Evolutionary conservation across 441 rosid genomes (phyloP), one percentile per base, ranked within the genome.

Genomic region (Euphorbia corollata): DNA sequence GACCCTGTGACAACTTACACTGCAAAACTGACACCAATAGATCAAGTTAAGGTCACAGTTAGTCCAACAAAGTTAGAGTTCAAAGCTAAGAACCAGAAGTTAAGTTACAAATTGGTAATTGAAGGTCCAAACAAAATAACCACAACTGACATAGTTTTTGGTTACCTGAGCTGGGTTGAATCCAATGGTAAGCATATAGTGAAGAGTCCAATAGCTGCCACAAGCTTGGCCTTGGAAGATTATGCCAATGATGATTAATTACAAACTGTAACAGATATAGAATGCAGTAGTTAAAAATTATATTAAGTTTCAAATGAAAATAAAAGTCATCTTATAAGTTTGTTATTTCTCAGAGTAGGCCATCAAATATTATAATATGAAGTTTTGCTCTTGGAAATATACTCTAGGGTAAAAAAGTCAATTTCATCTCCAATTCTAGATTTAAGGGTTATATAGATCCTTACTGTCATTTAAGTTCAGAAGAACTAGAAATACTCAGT

Each of bases 161-260:
- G 75, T 12, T 61, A 69, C 8, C 32, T 72, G 10, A 51, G n/a
- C 19, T 72, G 75, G 75, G 59, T 51, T 30, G 59, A 72, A 13
- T 22, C 54, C 7, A 45, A 62, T 8, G 64, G 68, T 15, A 36
- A 27, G 8, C 63, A 61, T 27, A 67, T 43, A 4, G 71, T 62
- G 7, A 73, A 38, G 61, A 67, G 64, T 24, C 71, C 68, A 4
- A 27, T 73, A 5, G 61, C 27, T 0, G 57, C 66, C 47, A 53
- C 36, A 53, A 8, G 61, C 61, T 50, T 34, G 22, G 20, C 9
- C 39, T 59, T 16, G 59, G 43, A 64, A 64, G 36, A 32, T 34
- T 64, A 50, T 32, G 45, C 36, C 9, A 22, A 30, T 2, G 45
- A 64, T 64, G 68, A 64, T 34, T 54, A 64, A 16, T n/a, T 47